Base-by-base conservation (phyloP, 805 yeast genomes). In the Wickerhamomyces chaumierensis region DNA sequence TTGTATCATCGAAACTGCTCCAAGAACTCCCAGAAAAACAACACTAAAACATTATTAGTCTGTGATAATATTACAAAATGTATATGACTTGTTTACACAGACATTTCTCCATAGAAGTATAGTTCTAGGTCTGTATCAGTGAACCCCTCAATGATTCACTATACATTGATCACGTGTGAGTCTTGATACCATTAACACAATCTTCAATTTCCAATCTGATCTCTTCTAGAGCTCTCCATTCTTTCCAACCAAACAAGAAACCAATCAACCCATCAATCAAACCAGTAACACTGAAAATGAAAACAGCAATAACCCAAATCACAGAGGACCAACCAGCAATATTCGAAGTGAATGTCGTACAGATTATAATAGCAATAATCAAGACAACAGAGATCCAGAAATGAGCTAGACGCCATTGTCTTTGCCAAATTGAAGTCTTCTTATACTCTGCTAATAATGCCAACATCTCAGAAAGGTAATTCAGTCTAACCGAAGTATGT, bases 251-350 rank as follows among this genome's bases (percentile, higher is more conserved):
- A 53, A 88, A 90, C 23, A 86, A 52, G 40, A 68, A 71, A 32
- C 90, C 88, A 34, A 92, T 81, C 39, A 84, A 52, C 0, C 95
- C 95, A 53, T 86, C 78, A 1, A 81, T 55, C 0, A 72, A 61
- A 0, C 95, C 96, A 0, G 88, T 68, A 3, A 76, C 66, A 0
- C 77, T 68, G 3, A 86, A 55, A 0, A 75, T 46, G 0, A 73
- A 63, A 2, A 82, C 69, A 4, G 68, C 65, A 2, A 84, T 44
- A 15, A 76, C 66, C 56, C 86, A 69, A 6, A 86, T 53, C n/a
- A 85, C 73, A 0, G 85, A 71, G 1, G 78, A 66, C 79, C 85
- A 83, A 2, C 70, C 63, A 50, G 55, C 73, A 59, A 20, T 57
- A 41, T 57, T 59, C 1, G 83, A 65, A 0, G 79, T 80, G 58